Conservation (phyloP, 192 early-diverging fungal genomes). For the Allomyces arbusculus region DNA sequence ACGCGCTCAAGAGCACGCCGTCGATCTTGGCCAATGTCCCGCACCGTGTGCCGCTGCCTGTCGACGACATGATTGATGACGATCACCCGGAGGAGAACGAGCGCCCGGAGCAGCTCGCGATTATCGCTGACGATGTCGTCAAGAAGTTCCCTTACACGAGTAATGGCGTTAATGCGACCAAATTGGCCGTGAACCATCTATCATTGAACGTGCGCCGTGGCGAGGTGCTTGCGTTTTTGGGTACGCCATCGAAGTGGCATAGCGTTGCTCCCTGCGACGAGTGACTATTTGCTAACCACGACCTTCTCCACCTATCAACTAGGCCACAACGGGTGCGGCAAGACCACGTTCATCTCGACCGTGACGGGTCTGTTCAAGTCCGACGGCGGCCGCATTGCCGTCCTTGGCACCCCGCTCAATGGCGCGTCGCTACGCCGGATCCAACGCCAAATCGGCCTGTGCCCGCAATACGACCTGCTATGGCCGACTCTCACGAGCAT, state of each 20-base stretch:
- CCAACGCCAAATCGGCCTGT: conserved; percentile 25
- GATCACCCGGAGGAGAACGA: no score
- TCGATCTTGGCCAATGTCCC: background rate
- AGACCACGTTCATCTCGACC: conserved; percentile 30
- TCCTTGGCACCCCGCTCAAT: background rate
- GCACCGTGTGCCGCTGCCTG: background rate
- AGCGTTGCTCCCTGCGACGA: no score
- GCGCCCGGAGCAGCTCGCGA: background rate
- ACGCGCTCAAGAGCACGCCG: background rate
- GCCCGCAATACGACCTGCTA: conserved; percentile 33
- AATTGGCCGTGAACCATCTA: background rate
- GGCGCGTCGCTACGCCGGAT: conserved; percentile 1
- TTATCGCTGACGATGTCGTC: background rate
- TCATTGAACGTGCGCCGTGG: background rate
- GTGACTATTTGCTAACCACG: no score
- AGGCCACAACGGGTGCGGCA: conserved; percentile 51
- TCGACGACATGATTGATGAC: background rate
- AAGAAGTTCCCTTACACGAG: background rate
- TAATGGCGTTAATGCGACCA: background rate
- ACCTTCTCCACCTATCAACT: no score
- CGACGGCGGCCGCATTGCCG: background rate
- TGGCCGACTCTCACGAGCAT: conserved; percentile 20
- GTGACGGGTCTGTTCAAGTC: conserved; percentile 9
- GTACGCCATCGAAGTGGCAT: no score
- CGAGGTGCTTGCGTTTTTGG: background rate